Evolutionary conservation across 2,329 filamentous ascomycete species (phyloP), one percentile per base, ranked within the genome.

Genomic region (Alternaria sp.): DNA sequence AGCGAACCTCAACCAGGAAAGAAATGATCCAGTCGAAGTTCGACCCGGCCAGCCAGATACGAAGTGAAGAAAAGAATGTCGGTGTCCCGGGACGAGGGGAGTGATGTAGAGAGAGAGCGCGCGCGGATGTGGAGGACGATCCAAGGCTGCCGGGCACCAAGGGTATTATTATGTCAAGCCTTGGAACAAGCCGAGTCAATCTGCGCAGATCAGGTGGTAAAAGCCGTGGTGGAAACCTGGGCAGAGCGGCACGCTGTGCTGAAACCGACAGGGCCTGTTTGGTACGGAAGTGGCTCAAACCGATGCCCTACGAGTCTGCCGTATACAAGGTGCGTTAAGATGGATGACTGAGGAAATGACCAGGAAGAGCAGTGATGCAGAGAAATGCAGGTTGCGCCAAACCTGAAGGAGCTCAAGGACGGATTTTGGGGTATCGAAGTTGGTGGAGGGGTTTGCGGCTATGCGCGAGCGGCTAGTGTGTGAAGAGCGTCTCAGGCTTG

Each of bases 31-130:
- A 76, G 73, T 76, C 62, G 66, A 72, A 72, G 67, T 76, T 72
- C 68, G 73, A 76, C 72, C 74, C 74, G 75, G 75, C 75, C 75
- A 77, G 75, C 75, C 73, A 77, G 74, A 77, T 77, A 74, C 70
- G 74, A 77, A 77, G 58, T 55, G 68, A 75, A 76, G 71, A 71
- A 77, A 76, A 70, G 75, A 76, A 67, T 72, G 75, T 73, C 67
- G 69, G 68, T 67, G 74, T 75, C 73, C 68, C 67, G 66, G 60
- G 67, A 71, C 62, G 68, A 55, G 52, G 65, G 67, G 64, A 68
- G 61, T 62, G 68, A 61, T 68, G 68, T 70, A 36, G 67, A 61
- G 63, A 60, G 54, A 34, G 57, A 55, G 66, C 66, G 65, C 58
- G 65, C 67, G 68, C 61, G 69, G 67, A 71, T 67, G 68, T 72